Evolutionary conservation across 148 eudicot species (phyloP).

Genomic region (Amaranthus hypochondriacus): DNA sequence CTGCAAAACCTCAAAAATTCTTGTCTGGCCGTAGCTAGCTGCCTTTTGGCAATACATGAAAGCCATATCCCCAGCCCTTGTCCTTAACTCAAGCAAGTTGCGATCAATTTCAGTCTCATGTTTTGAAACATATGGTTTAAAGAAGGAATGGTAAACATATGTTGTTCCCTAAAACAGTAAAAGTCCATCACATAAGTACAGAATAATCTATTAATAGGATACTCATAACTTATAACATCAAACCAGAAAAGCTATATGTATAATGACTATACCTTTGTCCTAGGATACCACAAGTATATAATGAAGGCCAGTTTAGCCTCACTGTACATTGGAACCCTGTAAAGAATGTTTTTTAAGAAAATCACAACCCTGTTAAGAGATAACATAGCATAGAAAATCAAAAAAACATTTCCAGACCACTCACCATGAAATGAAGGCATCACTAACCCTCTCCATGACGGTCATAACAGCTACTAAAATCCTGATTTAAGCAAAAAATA

Average conservation of each 20-base stretch:
- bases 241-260: neutral
- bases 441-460: constrained; percentile 76
- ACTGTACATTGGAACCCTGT: constrained; percentile 93
- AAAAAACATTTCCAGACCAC: neutral
- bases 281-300: constrained; percentile 86
- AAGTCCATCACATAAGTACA: constrained; percentile 2
- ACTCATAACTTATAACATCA: neutral
- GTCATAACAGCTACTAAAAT: constrained; percentile 78
- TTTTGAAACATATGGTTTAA: constrained; percentile 70
- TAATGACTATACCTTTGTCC: constrained; percentile 53
- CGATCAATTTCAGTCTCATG: constrained; percentile 95
- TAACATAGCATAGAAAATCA: neutral
- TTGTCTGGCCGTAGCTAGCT: constrained; percentile 72
- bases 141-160: constrained; percentile 86
- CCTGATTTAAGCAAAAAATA: constrained; percentile 39
- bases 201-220: no score
- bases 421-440: constrained; percentile 86
- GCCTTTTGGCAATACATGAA: constrained; percentile 65
- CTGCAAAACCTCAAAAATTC: constrained; percentile 78
- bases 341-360: constrained; percentile 11
- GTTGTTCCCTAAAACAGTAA: constrained; percentile 64
- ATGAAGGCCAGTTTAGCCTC: constrained; percentile 94
- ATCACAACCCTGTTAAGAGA: constrained; percentile 5
- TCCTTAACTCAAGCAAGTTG: constrained; percentile 71
- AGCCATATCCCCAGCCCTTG: constrained; percentile 82